phyloP scores from a whole-genome alignment of 2,329 filamentous ascomycete species.

The Tolypocladium cylindrosporum region DNA sequence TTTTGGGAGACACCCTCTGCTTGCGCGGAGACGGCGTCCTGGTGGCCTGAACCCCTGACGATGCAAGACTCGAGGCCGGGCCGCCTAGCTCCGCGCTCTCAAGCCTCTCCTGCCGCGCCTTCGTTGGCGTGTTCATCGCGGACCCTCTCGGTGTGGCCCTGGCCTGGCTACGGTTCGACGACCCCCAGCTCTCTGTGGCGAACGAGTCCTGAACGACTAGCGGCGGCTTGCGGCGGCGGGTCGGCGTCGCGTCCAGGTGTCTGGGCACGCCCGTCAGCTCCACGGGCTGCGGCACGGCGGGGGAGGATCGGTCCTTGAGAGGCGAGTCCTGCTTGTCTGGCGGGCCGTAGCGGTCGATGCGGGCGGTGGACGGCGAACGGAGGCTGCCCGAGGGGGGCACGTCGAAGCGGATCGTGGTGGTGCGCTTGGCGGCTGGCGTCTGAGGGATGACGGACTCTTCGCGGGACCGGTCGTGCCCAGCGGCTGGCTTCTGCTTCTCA shows the following conservation, averaged over 20 bases:
- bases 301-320: constrained; percentile 23
- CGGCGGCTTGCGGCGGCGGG: constrained; percentile 11
- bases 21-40: constrained; percentile 7
- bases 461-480: constrained; percentile 7
- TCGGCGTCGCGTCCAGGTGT: constrained; percentile 9
- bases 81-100: background rate
- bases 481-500: background rate
- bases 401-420: constrained; percentile 19
- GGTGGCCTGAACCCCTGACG: constrained; percentile 4
- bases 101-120: background rate
- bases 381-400: constrained; percentile 31
- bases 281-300: constrained; percentile 10
- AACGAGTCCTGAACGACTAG: constrained; percentile 37
- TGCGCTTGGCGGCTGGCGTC: constrained; percentile 24
- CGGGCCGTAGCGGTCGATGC: constrained; percentile 28
- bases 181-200: constrained; percentile 23
- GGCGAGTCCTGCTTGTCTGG: constrained; percentile 24
- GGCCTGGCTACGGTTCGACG: constrained; percentile 13
- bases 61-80: background rate
- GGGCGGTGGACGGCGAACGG: constrained; percentile 29
- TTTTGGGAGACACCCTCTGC: background rate
- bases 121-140: constrained; percentile 10
- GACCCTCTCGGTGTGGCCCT: constrained; percentile 1
- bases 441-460: constrained; percentile 29
- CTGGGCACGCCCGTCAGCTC: constrained; percentile 10